Conservation (phyloP, 2,329 filamentous ascomycete genomes). For the Biscogniauxia marginata region DNA sequence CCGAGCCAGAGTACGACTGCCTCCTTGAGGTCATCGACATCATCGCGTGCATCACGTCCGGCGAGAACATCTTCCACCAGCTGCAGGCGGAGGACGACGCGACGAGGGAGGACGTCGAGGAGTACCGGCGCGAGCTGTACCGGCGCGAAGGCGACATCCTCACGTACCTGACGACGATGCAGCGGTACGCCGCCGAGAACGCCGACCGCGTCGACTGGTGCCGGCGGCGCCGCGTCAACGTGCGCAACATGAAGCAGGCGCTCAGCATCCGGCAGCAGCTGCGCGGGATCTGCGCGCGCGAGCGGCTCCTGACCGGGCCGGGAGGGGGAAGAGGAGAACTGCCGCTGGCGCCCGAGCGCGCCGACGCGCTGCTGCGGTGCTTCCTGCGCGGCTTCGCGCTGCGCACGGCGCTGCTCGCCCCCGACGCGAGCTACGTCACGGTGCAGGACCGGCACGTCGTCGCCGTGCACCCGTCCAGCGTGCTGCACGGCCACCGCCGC, state of each 20-base stretch:
- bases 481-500: constrained; percentile 57
- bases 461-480: constrained; percentile 61
- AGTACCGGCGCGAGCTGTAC: constrained; percentile 54
- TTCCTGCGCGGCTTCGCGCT: constrained; percentile 61
- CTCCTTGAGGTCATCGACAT: constrained; percentile 84
- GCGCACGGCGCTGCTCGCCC: constrained; percentile 59
- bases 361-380: constrained; percentile 55
- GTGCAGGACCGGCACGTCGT: constrained; percentile 59
- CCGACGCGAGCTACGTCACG: constrained; percentile 61
- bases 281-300: constrained; percentile 52
- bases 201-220: constrained; percentile 58
- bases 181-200: constrained; percentile 58
- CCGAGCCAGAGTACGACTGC: constrained; percentile 67
- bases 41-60: constrained; percentile 62
- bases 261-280: constrained; percentile 62
- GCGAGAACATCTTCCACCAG: constrained; percentile 62
- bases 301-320: constrained; percentile 48
- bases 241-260: constrained; percentile 61
- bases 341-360: constrained; percentile 53
- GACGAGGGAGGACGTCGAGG: constrained; percentile 51
- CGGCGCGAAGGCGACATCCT: constrained; percentile 65
- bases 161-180: constrained; percentile 62
- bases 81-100: constrained; percentile 52
- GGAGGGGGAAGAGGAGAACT: no score
- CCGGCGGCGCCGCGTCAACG: constrained; percentile 53